Evolutionary conservation across 306 rosid species (phyloP), one percentile per base, ranked within the genome.

Genomic region (Rubus idaeus): DNA sequence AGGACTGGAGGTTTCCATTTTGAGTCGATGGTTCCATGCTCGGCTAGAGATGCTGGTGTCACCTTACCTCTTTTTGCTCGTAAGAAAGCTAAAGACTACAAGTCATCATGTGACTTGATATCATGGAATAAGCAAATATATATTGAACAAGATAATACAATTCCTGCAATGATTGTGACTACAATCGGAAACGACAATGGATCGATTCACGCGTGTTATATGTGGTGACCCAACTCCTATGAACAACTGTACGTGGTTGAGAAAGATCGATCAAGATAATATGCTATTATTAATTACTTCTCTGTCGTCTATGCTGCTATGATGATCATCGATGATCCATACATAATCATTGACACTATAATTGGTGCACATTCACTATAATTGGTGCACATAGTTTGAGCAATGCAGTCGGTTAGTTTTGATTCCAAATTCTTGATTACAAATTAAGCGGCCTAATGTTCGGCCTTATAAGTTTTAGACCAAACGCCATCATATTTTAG

Each of bases 221-320:
- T 39, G 70, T 64, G 70, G 70, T 64, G 70, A 64, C 70, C 70
- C 70, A 64, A 42, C 66, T 64, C 26, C 17, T 6, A 64, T 14
- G 70, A 44, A 64, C 3, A 17, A 64, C 49, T 64, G 49, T 30
- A 30, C 35, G 35, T 64, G 70, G 70, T 4, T 17, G 70, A 64
- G 47, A 64, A 39, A 39, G 70, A 42, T 4, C 5, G 46, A 42
- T 4, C 5, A 0, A 64, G 70, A 62, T 42, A 64, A 21, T 62
- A 62, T 62, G 12, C 42, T 30, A 10, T 5, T 23, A 23, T 23
- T 23, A 23, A 23, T 23, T 23, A 1, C 1, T 1, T 30, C 35
- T 30, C 35, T 30, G 35, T 30, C 35, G 68, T 14, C 44, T 62
- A 6, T 62, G 44, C 42, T 41, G 23, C 65, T 58, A 58, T 58